Evolutionary conservation across 2,329 filamentous ascomycete species (phyloP).

Genomic region (Chrysoporthe austroafricana): DNA sequence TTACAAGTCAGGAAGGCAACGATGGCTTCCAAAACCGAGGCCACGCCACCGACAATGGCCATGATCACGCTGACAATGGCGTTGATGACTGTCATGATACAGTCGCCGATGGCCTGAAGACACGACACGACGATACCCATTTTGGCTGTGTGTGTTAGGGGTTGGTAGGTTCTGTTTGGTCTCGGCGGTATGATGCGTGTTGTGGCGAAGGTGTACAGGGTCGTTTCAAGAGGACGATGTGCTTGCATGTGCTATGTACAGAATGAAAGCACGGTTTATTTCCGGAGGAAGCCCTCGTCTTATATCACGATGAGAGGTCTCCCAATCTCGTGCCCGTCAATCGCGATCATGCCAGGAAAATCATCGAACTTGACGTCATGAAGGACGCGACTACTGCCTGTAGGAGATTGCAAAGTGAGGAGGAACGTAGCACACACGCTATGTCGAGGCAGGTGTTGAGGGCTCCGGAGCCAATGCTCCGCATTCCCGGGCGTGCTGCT

Average conservation of each 20-base stretch:
- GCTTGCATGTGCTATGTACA: not conserved
- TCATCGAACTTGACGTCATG: slow-evolving; percentile 7
- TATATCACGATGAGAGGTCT: slow-evolving; percentile 3
- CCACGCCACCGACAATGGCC: slow-evolving; percentile 70
- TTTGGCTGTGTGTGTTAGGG: slow-evolving; percentile 13
- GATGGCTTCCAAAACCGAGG: slow-evolving; percentile 67
- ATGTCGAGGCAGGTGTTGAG: not conserved
- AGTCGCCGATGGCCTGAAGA: slow-evolving; percentile 27
- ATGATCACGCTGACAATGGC: slow-evolving; percentile 67
- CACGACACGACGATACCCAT: slow-evolving; percentile 29
- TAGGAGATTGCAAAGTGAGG: too few species aligned
- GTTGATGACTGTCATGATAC: slow-evolving; percentile 55
- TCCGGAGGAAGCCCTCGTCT: not conserved
- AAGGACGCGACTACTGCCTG: not conserved
- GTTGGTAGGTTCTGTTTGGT: not conserved
- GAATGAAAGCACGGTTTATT: not conserved
- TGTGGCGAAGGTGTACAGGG: not conserved
- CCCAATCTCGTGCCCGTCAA: not conserved
- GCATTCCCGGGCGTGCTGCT: too few species aligned
- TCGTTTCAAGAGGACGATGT: not conserved
- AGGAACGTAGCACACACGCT: too few species aligned
- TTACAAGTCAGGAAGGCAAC: slow-evolving; percentile 65
- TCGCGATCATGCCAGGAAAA: not conserved
- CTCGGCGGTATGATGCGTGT: not conserved
- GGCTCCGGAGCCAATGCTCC: not conserved